These are phyloP conservation scores for Exophiala spinifera DNA, from an alignment of 2,329 filamentous ascomycete genomes.

Conservation along the genomic window DNA sequence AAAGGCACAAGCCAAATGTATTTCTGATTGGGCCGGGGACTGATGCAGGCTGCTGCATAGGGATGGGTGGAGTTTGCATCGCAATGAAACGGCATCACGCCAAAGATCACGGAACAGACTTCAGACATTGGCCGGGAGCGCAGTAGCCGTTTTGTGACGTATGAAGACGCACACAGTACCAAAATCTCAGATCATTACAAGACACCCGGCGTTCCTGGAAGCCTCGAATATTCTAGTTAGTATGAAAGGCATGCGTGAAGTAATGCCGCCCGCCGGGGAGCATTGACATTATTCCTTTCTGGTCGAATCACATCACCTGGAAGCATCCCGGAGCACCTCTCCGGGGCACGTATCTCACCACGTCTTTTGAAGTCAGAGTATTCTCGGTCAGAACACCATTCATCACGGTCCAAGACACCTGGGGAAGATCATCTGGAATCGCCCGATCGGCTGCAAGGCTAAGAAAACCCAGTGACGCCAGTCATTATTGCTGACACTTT, in stretches of 20 bases:
- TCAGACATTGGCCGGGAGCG: neutral
- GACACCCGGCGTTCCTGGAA: neutral
- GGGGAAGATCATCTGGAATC: neutral
- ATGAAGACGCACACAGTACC: neutral
- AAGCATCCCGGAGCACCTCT: too few species aligned
- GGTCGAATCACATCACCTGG: neutral
- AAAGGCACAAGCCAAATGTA: neutral
- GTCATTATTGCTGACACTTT: neutral
- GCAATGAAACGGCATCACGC: neutral
- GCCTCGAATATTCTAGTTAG: too few species aligned
- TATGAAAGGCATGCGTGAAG: too few species aligned
- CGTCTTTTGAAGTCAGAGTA: too few species aligned
- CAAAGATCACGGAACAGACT: neutral
- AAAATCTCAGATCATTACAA: neutral
- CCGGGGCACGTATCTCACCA: neutral
- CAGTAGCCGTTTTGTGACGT: conserved; percentile 4
- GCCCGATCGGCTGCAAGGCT: neutral
- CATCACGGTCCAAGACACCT: neutral
- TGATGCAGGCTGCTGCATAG: neutral
- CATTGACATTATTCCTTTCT: neutral
- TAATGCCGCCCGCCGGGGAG: too few species aligned
- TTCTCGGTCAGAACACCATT: too few species aligned
- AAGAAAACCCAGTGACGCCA: neutral
- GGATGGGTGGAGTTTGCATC: neutral
- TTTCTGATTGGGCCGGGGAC: conserved; percentile 2